Percentiles rank a stretch among this genome's conserved stretches.
Conservation (phyloP, 441 rosid species). For the Populus hybrid region DNA sequence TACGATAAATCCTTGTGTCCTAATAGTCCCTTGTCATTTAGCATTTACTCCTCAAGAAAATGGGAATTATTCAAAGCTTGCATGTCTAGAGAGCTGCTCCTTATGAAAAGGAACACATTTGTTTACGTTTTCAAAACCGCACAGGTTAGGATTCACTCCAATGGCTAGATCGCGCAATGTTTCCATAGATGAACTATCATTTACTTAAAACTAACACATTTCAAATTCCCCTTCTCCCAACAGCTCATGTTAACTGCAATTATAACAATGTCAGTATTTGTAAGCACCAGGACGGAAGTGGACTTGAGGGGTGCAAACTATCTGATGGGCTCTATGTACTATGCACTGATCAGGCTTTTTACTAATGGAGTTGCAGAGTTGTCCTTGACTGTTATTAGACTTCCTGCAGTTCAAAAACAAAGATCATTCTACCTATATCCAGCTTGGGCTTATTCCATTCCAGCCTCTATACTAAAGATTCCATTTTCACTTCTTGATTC, state of each 20-base stretch:
- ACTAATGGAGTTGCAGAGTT: constrained; percentile 58
- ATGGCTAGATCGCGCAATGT: neutral
- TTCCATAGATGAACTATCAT: neutral
- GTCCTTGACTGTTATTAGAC: constrained; percentile 43
- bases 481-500: constrained; percentile 57
- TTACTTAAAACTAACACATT: neutral
- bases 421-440: constrained; percentile 52
- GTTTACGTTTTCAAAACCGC: constrained; percentile 44
- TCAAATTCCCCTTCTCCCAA: constrained; percentile 8
- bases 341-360: constrained; percentile 44
- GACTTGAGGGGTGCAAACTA: constrained; percentile 44
- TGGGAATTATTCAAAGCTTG: constrained; percentile 57
- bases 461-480: constrained; percentile 51
- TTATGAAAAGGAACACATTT: constrained; percentile 50
- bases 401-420: constrained; percentile 59
- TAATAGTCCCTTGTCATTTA: constrained; percentile 33
- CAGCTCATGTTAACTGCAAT: constrained; percentile 37
- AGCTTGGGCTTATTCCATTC: constrained; percentile 65
- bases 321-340: constrained; percentile 57
- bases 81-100: constrained; percentile 52
- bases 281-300: constrained; percentile 31
- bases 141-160: constrained; percentile 24
- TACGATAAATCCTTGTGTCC: constrained; percentile 25
- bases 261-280: constrained; percentile 55
- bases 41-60: constrained; percentile 32